A percentile compares a stretch with the other conserved stretches of the same genome.
phyloP scores from a whole-genome alignment of 352 stramenopile species.

The Globisporangium solare region DNA sequence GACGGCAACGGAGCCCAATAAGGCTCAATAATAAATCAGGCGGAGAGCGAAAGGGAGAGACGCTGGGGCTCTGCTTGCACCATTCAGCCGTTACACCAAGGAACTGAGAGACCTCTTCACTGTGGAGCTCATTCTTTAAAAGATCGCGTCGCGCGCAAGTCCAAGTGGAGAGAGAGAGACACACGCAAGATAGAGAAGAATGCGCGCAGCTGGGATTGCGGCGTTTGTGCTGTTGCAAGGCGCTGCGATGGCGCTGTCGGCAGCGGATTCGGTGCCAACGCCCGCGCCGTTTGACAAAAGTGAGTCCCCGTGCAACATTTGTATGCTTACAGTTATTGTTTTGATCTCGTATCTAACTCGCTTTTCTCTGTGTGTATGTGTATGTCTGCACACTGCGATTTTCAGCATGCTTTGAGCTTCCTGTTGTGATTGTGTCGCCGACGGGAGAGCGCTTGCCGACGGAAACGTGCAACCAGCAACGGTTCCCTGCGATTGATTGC shows the following conservation, averaged over 20 bases:
- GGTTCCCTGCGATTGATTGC: conserved; percentile 61
- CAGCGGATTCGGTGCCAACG: background rate
- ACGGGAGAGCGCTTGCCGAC: conserved; percentile 53
- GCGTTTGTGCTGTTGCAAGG: background rate
- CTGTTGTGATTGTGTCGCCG: conserved; percentile 60
- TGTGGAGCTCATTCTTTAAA: background rate
- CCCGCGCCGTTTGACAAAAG: background rate
- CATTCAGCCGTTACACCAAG: too few species aligned
- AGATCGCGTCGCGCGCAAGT: background rate
- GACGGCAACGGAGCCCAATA: too few species aligned
- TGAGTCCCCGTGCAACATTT: background rate
- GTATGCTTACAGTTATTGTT: too few species aligned
- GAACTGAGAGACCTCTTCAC: too few species aligned
- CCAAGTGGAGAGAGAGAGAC: background rate
- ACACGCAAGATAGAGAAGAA: background rate
- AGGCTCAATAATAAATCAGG: too few species aligned
- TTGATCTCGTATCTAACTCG: too few species aligned
- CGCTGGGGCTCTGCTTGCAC: too few species aligned
- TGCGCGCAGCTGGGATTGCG: background rate
- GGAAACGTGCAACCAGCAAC: conserved; percentile 63
- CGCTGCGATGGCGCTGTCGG: background rate
- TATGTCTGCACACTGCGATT: background rate
- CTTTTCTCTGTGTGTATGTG: background rate
- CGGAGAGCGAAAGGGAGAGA: too few species aligned
- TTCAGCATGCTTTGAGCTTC: conserved; percentile 58